These are phyloP conservation scores for Sonneratia caseolaris DNA, from an alignment of 345 rosid genomes.

Conservation along the genomic window DNA sequence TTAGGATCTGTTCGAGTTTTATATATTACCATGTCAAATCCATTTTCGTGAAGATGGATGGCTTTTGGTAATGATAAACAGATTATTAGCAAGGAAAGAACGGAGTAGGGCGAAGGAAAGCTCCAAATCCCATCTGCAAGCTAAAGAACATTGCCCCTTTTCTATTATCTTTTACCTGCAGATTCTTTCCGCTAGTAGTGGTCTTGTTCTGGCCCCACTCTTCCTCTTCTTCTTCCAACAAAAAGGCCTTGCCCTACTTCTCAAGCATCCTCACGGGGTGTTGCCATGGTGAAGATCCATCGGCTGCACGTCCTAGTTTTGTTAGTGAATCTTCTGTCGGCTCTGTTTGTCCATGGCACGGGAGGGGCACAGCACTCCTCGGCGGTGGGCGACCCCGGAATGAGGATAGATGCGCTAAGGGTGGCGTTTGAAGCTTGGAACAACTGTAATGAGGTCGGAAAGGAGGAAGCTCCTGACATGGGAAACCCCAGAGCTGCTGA, in stretches of 20 bases:
- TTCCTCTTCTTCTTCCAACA: not conserved
- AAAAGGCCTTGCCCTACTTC: not conserved
- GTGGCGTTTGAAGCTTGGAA: constrained; percentile 91
- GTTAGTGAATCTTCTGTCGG: not conserved
- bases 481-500: constrained; percentile 88
- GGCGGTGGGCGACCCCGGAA: constrained; percentile 82
- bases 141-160: too few relatives aligned
- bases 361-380: constrained; percentile 18
- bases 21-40: too few relatives aligned
- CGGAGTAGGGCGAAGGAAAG: too few relatives aligned
- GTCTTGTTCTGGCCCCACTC: too few relatives aligned
- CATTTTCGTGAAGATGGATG: too few relatives aligned
- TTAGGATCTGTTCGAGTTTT: too few relatives aligned
- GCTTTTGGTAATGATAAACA: too few relatives aligned
- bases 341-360: constrained; percentile 2
- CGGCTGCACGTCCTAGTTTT: constrained; percentile 6
- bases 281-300: constrained; percentile 4
- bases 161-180: not conserved
- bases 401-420: constrained; percentile 65
- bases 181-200: not conserved
- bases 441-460: constrained; percentile 85
- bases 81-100: too few relatives aligned
- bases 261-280: not conserved
- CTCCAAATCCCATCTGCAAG: too few relatives aligned
- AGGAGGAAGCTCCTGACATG: constrained; percentile 48